These are phyloP conservation scores for Pichia heedii DNA, from an alignment of 805 yeast species.

Conservation along the genomic window DNA sequence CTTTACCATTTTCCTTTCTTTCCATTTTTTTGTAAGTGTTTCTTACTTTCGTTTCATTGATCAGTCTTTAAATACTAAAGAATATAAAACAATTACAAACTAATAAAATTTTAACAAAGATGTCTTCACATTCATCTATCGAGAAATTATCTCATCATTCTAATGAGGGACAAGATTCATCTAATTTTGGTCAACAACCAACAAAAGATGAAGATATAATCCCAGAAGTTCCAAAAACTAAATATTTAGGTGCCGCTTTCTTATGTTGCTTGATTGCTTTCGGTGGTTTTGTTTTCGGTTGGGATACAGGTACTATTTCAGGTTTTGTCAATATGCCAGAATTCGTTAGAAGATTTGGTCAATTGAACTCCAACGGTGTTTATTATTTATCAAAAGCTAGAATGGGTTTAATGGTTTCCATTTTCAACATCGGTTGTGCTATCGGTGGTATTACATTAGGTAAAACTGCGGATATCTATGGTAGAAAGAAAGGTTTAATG, in stretches of 20 bases:
- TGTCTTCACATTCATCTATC: conserved; percentile 7
- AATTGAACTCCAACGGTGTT: conserved; percentile 31
- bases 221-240: conserved; percentile 19
- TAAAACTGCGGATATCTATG: conserved; percentile 48
- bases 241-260: conserved; percentile 20
- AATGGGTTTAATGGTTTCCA: conserved; percentile 56
- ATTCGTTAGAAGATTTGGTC: conserved; percentile 46
- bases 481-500: conserved; percentile 52
- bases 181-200: conserved; percentile 3
- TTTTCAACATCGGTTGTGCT: conserved; percentile 66
- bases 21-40: neutral
- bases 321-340: conserved; percentile 62
- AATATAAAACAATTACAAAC: neutral
- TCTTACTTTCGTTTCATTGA: neutral
- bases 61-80: neutral
- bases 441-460: conserved; percentile 58
- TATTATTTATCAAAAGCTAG: conserved; percentile 41
- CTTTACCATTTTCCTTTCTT: neutral
- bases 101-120: neutral
- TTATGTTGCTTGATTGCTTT: conserved; percentile 55
- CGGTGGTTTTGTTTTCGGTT: conserved; percentile 72
- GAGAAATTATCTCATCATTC: neutral
- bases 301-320: conserved; percentile 73
- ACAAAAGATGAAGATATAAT: conserved; percentile 13
- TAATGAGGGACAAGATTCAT: neutral